Evolutionary conservation across 106 monocot genomes (phyloP).

Genomic region (Dendrobium officinale): DNA sequence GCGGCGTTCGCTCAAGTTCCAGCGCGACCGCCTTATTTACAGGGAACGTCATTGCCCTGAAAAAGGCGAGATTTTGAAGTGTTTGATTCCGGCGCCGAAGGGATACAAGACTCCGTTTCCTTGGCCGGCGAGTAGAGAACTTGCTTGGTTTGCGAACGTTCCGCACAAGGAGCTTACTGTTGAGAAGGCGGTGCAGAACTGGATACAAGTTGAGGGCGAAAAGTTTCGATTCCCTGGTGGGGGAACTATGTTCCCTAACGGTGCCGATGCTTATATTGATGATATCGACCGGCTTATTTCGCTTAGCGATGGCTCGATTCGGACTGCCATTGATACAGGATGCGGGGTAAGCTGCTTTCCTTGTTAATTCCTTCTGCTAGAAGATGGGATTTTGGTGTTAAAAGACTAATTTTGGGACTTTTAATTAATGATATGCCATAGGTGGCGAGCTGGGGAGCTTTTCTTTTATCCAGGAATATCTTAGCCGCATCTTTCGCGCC

Average conservation of each 20-base stretch:
- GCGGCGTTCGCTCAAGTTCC: conserved; percentile 37
- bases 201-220: conserved; percentile 69
- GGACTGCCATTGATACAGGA: conserved; percentile 78
- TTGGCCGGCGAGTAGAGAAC: conserved; percentile 56
- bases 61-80: conserved; percentile 44
- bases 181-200: conserved; percentile 85
- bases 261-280: conserved; percentile 77
- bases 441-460: conserved; percentile 74
- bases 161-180: conserved; percentile 78
- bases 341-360: conserved; percentile 51
- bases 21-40: conserved; percentile 39
- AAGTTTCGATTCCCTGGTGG: conserved; percentile 85
- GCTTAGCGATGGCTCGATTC: conserved; percentile 53
- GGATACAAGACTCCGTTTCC: conserved; percentile 55
- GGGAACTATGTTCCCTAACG: conserved; percentile 77
- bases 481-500: conserved; percentile 58
- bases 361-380: background rate
- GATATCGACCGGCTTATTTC: conserved; percentile 51
- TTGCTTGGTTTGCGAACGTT: conserved; percentile 70
- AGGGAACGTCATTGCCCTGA: conserved; percentile 62
- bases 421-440: background rate
- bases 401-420: too few relatives aligned
- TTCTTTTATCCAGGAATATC: conserved; percentile 50
- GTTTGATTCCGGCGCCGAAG: conserved; percentile 48
- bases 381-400: too few relatives aligned